Percentiles rank a stretch among this genome's conserved stretches.
phyloP scores from a whole-genome alignment of 164 flowering plant species.

The Umbellularia californica region DNA sequence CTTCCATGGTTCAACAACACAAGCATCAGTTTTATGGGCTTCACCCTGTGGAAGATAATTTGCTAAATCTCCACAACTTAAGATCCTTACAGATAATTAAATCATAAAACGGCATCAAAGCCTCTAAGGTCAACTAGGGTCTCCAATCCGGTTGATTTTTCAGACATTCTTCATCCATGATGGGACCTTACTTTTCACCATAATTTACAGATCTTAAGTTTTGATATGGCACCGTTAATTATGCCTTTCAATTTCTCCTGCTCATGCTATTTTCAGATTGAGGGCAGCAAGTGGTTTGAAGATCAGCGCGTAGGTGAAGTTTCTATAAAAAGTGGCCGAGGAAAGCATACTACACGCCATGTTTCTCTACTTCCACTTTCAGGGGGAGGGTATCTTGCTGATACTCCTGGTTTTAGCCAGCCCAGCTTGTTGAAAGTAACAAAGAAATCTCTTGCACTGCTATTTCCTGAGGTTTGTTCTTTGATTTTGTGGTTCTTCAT shows the following conservation, averaged over 20 bases:
- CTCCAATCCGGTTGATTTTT: neutral
- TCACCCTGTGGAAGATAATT: neutral
- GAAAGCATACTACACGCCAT: constrained; percentile 93
- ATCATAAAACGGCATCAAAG: neutral
- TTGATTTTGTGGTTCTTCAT: neutral
- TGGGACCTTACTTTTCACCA: neutral
- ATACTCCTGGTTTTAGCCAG: constrained; percentile 97
- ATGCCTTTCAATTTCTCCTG: constrained; percentile 1
- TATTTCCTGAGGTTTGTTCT: constrained; percentile 83
- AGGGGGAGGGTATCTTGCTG: constrained; percentile 88
- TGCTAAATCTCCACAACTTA: neutral
- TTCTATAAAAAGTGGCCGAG: constrained; percentile 82
- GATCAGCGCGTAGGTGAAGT: constrained; percentile 98
- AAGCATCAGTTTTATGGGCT: neutral
- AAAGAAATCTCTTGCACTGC: constrained; percentile 61
- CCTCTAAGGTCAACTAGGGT: neutral
- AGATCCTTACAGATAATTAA: neutral
- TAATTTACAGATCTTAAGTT: neutral
- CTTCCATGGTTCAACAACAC: neutral
- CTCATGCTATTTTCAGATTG: constrained; percentile 33
- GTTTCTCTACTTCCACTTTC: constrained; percentile 85
- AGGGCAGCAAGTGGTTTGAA: constrained; percentile 80
- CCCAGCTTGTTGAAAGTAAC: constrained; percentile 91
- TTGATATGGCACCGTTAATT: neutral
- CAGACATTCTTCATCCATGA: neutral